Percentiles rank a stretch among this genome's conserved stretches.
Conservation (phyloP, 352 stramenopile genomes). For the Peronospora farinosa region DNA sequence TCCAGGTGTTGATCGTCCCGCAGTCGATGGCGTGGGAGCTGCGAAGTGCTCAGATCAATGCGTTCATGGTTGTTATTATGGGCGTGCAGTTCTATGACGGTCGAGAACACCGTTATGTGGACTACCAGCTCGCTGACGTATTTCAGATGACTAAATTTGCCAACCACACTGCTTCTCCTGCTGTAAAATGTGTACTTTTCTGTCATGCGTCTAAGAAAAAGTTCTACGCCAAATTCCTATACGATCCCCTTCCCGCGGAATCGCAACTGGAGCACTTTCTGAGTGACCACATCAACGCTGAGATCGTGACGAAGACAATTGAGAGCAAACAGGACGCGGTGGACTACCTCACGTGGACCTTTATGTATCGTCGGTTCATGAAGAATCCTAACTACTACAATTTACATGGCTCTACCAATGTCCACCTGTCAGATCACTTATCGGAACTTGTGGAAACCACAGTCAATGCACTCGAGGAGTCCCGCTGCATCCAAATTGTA, state of each 20-base stretch:
- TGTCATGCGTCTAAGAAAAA: constrained; percentile 97
- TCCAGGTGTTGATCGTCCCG: constrained; percentile 93
- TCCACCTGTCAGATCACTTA: constrained; percentile 96
- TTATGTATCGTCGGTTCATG: constrained; percentile 96
- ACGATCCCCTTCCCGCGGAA: constrained; percentile 98
- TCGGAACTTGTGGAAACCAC: constrained; percentile 98
- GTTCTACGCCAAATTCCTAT: constrained; percentile 98
- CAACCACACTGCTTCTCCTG: constrained; percentile 31
- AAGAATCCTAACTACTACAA: constrained; percentile 99
- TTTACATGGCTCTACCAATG: constrained; percentile 87
- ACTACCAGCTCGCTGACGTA: constrained; percentile 96
- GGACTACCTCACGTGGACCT: constrained; percentile 99
- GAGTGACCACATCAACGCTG: constrained; percentile 98
- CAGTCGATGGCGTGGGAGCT: constrained; percentile 91
- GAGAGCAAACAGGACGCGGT: constrained; percentile 98
- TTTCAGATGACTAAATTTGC: constrained; percentile 97
- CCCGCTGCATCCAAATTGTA: constrained; percentile 93
- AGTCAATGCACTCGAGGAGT: constrained; percentile 94
- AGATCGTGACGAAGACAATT: constrained; percentile 98
- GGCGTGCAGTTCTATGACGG: constrained; percentile 97
- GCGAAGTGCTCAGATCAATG: constrained; percentile 48
- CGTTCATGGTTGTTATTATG: constrained; percentile 97
- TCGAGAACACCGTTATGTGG: constrained; percentile 91
- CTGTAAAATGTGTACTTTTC: constrained; percentile 93
- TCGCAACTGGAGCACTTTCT: constrained; percentile 97